These are phyloP conservation scores for Hebeloma cylindrosporum DNA, from an alignment of 768 basidiomycete species.

Conservation along the genomic window DNA sequence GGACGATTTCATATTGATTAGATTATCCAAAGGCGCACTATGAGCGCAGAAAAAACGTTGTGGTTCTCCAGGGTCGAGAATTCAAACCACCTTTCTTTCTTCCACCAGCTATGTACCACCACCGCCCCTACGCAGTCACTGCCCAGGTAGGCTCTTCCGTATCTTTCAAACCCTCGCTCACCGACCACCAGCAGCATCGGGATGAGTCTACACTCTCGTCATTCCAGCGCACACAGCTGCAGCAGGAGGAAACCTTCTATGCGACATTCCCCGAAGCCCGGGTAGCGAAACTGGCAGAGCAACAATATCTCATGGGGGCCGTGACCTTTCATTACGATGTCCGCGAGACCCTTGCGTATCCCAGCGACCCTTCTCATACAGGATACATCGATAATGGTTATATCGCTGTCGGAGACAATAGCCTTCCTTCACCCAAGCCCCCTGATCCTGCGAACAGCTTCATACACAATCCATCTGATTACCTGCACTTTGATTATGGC, in stretches of 20 bases:
- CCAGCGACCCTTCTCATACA: neutral
- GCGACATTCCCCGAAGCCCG: no score
- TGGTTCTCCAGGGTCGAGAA: conserved; percentile 8
- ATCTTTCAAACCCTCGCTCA: neutral
- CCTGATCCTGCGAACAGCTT: no score
- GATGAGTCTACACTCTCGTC: no score
- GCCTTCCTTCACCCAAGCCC: no score
- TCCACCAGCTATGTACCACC: neutral
- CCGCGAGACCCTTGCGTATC: neutral
- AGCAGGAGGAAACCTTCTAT: no score
- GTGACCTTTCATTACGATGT: no score
- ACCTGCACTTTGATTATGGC: no score
- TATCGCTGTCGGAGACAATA: conserved; percentile 1
- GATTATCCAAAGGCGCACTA: conserved; percentile 13
- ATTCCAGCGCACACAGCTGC: no score
- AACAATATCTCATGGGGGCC: no score
- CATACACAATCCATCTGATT: no score
- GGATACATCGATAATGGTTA: neutral
- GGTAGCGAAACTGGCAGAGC: no score
- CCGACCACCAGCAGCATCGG: no score
- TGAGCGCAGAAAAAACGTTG: conserved; percentile 7
- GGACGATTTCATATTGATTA: conserved; percentile 18
- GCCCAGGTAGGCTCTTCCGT: neutral
- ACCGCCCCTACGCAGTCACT: neutral
- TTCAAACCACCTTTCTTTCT: conserved; percentile 11